phyloP scores from a whole-genome alignment of 2,329 filamentous ascomycete species.

The Pseudovirgaria hyperparasitica region DNA sequence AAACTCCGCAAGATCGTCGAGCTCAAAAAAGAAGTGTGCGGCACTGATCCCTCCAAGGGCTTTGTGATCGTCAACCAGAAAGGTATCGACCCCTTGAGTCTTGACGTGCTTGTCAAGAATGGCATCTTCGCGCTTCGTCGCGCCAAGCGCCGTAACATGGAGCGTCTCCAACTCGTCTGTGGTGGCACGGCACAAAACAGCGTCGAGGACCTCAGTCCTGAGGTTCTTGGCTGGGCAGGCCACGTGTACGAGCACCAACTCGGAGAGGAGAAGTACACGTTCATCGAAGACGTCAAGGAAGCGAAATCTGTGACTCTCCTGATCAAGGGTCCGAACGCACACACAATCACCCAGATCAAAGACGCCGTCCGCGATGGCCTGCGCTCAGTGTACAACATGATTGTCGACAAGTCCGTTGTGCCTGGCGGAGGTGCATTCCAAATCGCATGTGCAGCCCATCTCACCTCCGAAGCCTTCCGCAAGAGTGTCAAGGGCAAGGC shows the following conservation, averaged over 20 bases:
- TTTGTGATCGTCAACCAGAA: conserved; percentile 99
- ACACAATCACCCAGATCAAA: conserved; percentile 93
- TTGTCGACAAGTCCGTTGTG: conserved; percentile 93
- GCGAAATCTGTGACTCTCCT: conserved; percentile 94
- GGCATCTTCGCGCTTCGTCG: conserved; percentile 87
- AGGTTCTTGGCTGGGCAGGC: conserved; percentile 89
- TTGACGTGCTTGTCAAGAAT: conserved; percentile 96
- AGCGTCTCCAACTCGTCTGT: conserved; percentile 87
- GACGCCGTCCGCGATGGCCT: conserved; percentile 93
- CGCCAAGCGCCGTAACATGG: conserved; percentile 98
- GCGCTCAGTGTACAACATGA: conserved; percentile 97
- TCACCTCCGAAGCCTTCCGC: conserved; percentile 74
- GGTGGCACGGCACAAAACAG: conserved; percentile 90
- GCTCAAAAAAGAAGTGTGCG: conserved; percentile 94
- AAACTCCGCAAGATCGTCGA: conserved; percentile 97
- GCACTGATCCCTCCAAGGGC: conserved; percentile 80
- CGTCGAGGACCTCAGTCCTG: conserved; percentile 80
- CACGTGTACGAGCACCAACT: conserved; percentile 94
- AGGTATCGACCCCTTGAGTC: conserved; percentile 89
- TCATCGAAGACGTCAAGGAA: conserved; percentile 96
- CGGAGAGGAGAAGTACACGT: conserved; percentile 98
- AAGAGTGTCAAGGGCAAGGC: conserved; percentile 96
- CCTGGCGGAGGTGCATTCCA: conserved; percentile 94
- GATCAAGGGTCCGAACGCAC: conserved; percentile 94
- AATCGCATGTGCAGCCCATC: conserved; percentile 76